Conservation (phyloP, 495 filamentous ascomycete genomes). For the Penicillium coffeae region DNA sequence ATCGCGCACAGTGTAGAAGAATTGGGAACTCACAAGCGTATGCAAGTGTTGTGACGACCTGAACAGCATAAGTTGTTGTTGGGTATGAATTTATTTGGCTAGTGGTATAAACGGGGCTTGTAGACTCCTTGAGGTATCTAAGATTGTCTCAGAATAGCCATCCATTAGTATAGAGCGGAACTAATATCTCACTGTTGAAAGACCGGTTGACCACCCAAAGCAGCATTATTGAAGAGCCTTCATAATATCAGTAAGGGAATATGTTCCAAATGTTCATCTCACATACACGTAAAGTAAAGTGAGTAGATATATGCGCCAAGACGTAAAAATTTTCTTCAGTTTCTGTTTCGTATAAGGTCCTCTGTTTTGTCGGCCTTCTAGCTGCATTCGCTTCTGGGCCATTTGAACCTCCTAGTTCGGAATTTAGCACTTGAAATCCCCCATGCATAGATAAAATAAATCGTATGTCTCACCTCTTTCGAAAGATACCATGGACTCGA, state of each 20-base stretch:
- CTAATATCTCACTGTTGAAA: conserved; percentile 34
- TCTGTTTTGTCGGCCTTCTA: conserved; percentile 43
- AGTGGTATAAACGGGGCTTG: conserved; percentile 35
- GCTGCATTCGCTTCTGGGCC: conserved; percentile 43
- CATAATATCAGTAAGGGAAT: neutral
- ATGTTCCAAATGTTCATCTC: neutral
- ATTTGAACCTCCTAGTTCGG: conserved; percentile 39
- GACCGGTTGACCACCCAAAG: conserved; percentile 28
- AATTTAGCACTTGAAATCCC: neutral
- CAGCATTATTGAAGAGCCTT: conserved; percentile 39
- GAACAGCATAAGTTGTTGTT: conserved; percentile 44
- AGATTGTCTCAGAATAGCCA: neutral
- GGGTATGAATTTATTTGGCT: conserved; percentile 43
- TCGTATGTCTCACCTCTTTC: conserved; percentile 23
- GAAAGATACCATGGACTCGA: conserved; percentile 50
- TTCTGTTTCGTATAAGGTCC: conserved; percentile 44
- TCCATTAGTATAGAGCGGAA: neutral
- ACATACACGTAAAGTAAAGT: conserved; percentile 40
- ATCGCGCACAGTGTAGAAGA: neutral
- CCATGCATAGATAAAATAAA: neutral
- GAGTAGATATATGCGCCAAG: conserved; percentile 50
- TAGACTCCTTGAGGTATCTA: conserved; percentile 38
- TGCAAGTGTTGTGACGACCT: conserved; percentile 43
- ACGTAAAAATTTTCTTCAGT: conserved; percentile 50
- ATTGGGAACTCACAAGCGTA: conserved; percentile 35